Conservation (phyloP, 371 early-diverging fungal genomes). For the Globomyces sp. region DNA sequence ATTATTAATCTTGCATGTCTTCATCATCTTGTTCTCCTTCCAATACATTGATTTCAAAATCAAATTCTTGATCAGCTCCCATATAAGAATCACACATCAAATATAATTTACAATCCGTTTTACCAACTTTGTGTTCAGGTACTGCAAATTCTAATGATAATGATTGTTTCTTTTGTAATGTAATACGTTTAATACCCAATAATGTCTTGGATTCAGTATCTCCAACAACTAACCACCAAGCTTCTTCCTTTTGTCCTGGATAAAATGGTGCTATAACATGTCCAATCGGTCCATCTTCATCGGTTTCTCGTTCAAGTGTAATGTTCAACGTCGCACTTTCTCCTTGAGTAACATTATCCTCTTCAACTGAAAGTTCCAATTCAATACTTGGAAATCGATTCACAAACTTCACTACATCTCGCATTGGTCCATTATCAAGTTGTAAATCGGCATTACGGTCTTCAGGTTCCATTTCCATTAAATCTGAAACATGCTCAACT, state of each 20-base stretch:
- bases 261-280: conserved; percentile 90
- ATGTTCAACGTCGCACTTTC: conserved; percentile 63
- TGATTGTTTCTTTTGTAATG: conserved; percentile 63
- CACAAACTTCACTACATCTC: conserved; percentile 81
- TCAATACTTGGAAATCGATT: conserved; percentile 95
- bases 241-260: conserved; percentile 88
- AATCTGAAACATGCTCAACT: conserved; percentile 87
- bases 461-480: conserved; percentile 90
- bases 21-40: neutral
- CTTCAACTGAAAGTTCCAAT: conserved; percentile 68
- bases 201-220: conserved; percentile 75
- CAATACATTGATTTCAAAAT: conserved; percentile 50
- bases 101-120: conserved; percentile 71
- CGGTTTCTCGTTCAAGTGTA: conserved; percentile 74
- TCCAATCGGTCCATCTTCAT: conserved; percentile 60
- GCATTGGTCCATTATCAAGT: conserved; percentile 43
- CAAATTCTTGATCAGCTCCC: conserved; percentile 94
- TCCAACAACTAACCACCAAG: conserved; percentile 96
- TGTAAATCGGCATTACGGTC: conserved; percentile 74
- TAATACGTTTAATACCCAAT: conserved; percentile 86
- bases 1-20: neutral
- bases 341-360: conserved; percentile 49
- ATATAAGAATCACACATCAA: conserved; percentile 91
- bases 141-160: conserved; percentile 80
- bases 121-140: conserved; percentile 64